Base-by-base conservation (phyloP, 371 early-diverging fungal genomes). In the Rhizopus sp. region DNA sequence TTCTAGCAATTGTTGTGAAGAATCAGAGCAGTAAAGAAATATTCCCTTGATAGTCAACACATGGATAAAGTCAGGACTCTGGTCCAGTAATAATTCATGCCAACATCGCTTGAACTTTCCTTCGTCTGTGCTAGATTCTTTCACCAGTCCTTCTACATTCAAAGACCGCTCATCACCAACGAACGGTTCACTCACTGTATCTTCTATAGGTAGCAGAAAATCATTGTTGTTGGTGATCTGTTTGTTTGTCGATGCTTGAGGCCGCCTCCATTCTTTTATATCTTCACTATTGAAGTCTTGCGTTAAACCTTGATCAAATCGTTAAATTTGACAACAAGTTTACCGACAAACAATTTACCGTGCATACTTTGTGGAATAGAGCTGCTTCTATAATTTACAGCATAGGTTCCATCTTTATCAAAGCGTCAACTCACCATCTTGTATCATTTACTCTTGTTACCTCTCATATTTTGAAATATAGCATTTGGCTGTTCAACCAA, bases 31-130 rank as follows among this genome's bases (percentile, higher is more conserved):
- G 60, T 84, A 85, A 3, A 88, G 62, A 61, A 87, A 82, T n/a
- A 80, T 68, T 8, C 85, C 88, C 23, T 84, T 82, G 53, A 87
- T 69, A 3, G 86, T 83, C 13, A 88, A 55, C 8, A 86, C 83
- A 62, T 82, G 82, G 30, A 87, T 66, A 51, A 87, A 83, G 45
- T 86, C 85, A 0, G 76, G 71, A 38, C 64, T 62, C 49, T 78
- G 64, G 3, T 78, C 68, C 4, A 78, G 37, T 8, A 75, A 51
- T 1, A 75, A 46, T 31, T 73, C 70, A 34, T 78, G 68, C 66
- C 69, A 73, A n/a, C 56, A 55, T 7, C 62, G 58, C 47, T 59
- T 51, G 15, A 49, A 66, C 50, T 55, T 62, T n/a, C 68, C 69
- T 57, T 65, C 64, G 17, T 70, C 73, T 2, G 64, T 48, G 33